Conservation (phyloP, 1,284 basidiomycete species). For the Testicularia cyperi region DNA sequence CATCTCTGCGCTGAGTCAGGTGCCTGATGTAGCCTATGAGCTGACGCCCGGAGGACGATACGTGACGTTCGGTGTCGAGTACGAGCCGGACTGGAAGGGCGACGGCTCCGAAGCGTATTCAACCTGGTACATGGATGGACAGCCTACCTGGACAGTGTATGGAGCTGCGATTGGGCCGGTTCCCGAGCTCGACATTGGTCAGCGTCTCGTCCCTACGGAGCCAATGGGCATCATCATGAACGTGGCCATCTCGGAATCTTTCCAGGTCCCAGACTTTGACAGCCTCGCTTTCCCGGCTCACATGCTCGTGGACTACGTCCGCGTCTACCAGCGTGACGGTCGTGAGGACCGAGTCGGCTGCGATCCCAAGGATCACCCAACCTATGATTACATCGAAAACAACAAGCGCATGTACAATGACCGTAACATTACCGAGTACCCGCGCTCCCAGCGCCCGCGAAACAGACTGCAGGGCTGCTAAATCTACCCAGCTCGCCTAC, state of each 20-base stretch:
- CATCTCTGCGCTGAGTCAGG: conserved; percentile 47
- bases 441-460: conserved; percentile 27
- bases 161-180: conserved; percentile 33
- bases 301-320: conserved; percentile 62
- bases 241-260: conserved; percentile 61
- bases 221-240: conserved; percentile 50
- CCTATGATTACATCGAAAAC: conserved; percentile 55
- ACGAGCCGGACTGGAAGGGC: conserved; percentile 52
- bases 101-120: conserved; percentile 39
- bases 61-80: conserved; percentile 58
- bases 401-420: conserved; percentile 57
- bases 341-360: conserved; percentile 54
- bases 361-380: conserved; percentile 53
- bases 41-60: conserved; percentile 17
- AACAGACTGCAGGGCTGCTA: conserved; percentile 35
- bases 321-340: conserved; percentile 63
- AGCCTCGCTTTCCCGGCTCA: conserved; percentile 62
- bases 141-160: conserved; percentile 51
- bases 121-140: conserved; percentile 57
- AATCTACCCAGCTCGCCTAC: too few relatives aligned
- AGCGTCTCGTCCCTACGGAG: conserved; percentile 48
- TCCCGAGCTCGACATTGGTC: conserved; percentile 39
- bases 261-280: conserved; percentile 61
- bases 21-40: conserved; percentile 49
- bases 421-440: conserved; percentile 44